phyloP scores from a whole-genome alignment of 108 stramenopile genomes.

The Ochromonas danica region DNA sequence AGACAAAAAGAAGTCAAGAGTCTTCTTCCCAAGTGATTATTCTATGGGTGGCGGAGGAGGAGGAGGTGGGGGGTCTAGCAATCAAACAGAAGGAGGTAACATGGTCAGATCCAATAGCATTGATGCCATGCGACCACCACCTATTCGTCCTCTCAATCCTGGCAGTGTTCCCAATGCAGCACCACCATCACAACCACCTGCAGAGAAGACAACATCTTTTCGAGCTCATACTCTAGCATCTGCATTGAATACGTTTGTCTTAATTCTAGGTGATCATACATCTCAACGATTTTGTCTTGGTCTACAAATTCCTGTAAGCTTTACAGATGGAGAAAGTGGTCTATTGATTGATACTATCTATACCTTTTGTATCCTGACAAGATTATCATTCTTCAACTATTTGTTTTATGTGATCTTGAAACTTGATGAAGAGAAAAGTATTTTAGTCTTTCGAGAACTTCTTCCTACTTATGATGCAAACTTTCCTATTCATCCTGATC shows the following conservation, averaged over 20 bases:
- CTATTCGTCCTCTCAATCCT: background rate
- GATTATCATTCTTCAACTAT: background rate
- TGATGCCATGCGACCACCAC: background rate
- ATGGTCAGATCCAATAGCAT: too few relatives aligned
- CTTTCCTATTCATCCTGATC: background rate
- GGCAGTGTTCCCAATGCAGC: too few relatives aligned
- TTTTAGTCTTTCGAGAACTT: background rate
- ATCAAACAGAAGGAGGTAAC: background rate
- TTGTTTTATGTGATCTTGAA: background rate
- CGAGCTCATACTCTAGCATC: background rate
- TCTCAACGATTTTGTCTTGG: background rate
- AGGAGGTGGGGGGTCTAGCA: too few relatives aligned
- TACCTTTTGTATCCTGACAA: background rate
- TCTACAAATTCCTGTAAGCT: background rate
- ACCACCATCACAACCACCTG: too few relatives aligned
- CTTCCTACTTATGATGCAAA: background rate
- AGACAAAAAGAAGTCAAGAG: background rate
- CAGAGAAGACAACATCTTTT: background rate
- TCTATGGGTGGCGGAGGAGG: background rate
- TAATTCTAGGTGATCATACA: background rate
- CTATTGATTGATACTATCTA: background rate
- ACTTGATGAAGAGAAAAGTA: background rate
- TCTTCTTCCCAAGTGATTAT: background rate
- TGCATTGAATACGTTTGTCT: background rate
- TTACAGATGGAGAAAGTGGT: background rate